Evolutionary conservation across 768 basidiomycete species (phyloP), one percentile per base, ranked within the genome.

Genomic region (Mycena floridula): DNA sequence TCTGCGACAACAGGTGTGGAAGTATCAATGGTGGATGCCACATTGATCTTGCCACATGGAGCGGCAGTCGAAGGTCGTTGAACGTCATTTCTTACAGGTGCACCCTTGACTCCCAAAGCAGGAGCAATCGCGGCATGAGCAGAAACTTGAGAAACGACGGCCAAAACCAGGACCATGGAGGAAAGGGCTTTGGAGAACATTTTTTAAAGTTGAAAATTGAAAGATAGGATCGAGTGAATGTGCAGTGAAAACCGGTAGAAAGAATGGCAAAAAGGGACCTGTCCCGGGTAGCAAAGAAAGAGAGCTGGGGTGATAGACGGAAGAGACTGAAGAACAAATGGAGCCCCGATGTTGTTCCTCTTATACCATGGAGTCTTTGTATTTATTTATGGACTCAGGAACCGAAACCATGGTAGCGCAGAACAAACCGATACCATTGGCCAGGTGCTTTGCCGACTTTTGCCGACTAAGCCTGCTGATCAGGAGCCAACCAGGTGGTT

Each of bases 81-180:
- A 36, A 67, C 68, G 40, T 71, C 59, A 12, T 50, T 55, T 16
- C 66, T 58, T 23, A 47, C 47, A 13, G 61, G 60, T 0, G 55
- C 54, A 16, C 62, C 60, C 16, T 51, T 38, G 21, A 68, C 61
- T 28, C 66, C 67, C 50, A 77, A 67, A 8, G 63, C 65, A 37
- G 74, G 75, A 7, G 64, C 38, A 26, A 78, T 57, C 3, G 52
- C 58, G 8, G 73, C 69, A 45, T 76, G 74, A 1, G 65, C 74
- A 42, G 56, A 52, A 5, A 54, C 69, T 42, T 68, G 67, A 21
- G 66, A 57, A 20, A 64, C 51, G 21, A 69, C 50, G 15, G 60
- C 58, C 24, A 72, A 52, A 42, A 63, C 48, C 47, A 69, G 51
- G 25, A 56, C 47, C 27, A 58, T 49, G 30, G 61, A 51, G 32